Base-by-base conservation (phyloP, 495 filamentous ascomycete genomes). In the Penicillium nucicola region DNA sequence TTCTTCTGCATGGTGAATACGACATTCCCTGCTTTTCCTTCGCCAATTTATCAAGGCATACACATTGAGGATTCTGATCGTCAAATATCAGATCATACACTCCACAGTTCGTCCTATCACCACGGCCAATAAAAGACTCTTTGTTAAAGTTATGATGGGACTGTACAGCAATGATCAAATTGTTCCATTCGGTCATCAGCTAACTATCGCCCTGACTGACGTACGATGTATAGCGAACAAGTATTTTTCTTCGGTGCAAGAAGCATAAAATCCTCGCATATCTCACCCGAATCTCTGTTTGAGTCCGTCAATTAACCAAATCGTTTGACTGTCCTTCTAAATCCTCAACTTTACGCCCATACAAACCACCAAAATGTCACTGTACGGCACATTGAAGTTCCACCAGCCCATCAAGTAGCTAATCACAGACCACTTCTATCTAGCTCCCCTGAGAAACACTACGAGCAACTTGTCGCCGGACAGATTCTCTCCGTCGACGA, bases 361-460 rank as follows among this genome's bases (percentile, higher is more conserved):
- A n/a, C 13, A 34, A 34, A 34, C 32, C 10, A 14, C 32, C 10
- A 37, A 8, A 20, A 48, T 33, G 25, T 48, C 45, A 14, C 35
- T 48, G 35, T 37, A 37, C 12, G 6, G 3, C 32, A 3, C 10
- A 3, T 12, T 4, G 0, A 34, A 34, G 32, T 14, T 5, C 32
- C 32, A 3, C 32, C 8, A 34, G 10, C n/a, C 4, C 10, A 34
- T 34, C 32, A 34, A 34, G 10, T 3, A 4, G 2, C 32, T 34
- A 34, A 34, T 14, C 10, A 11, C 10, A 12, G 32, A 34, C 10
- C 8, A 37, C 35, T n/a, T n/a, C 3, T 14, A 37, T 37, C 35
- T 8, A 51, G 58, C 14, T 48, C 52, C 1, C 52, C 52, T 3
- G 55, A 58, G 48, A 17, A 58, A 38, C 31, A 61, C 44, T 58